Base-by-base conservation (phyloP, 345 rosid species). In the Psidium friedrichsthalianum region DNA sequence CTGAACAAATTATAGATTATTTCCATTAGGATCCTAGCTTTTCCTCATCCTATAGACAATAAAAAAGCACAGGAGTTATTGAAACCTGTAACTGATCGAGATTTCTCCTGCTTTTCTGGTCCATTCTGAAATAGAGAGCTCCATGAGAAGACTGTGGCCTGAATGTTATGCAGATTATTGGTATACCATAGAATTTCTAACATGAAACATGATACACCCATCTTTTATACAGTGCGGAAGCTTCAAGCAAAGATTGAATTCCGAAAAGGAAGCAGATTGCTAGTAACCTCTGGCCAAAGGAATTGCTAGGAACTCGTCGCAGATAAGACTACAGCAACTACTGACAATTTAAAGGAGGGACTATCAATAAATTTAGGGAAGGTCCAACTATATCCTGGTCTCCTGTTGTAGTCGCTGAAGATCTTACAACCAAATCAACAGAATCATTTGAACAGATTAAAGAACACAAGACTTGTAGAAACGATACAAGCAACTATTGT, bases 81-180 rank as follows among this genome's bases (percentile, higher is more conserved):
- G 51, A 56, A 85, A 92, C 96, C 94, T n/a, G 89, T 90, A 42
- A 87, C 80, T 64, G 90, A 83, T 64, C 87, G 83, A 53, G 91
- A 86, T 85, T 85, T 91, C 83, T 89, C 85, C 58, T 76, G 86
- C 83, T 80, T 86, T 76, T 83, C 89, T 56, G 89, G 86, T 76
- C 32, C 86, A 80, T 82, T 89, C 90, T 91, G 91, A 87, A 86
- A 89, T 54, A 84, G 47, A 85, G 74, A 44, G 69, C 74, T 85
- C 32, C n/a, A 86, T 87, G 27, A 88, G 88, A 87, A 84, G 84
- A 58, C 49, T 86, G 24, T 51, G 40, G 80, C 80, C 80, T 25
- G 74, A 11, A 21, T 11, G 55, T 74, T 20, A 7, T 36, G 74
- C 51, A 86, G 84, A 47, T 53, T 36, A 82, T 61, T 51, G n/a